These are phyloP conservation scores for Solanum clarkiae DNA, from an alignment of 257 asterid genomes.

Conservation along the genomic window DNA sequence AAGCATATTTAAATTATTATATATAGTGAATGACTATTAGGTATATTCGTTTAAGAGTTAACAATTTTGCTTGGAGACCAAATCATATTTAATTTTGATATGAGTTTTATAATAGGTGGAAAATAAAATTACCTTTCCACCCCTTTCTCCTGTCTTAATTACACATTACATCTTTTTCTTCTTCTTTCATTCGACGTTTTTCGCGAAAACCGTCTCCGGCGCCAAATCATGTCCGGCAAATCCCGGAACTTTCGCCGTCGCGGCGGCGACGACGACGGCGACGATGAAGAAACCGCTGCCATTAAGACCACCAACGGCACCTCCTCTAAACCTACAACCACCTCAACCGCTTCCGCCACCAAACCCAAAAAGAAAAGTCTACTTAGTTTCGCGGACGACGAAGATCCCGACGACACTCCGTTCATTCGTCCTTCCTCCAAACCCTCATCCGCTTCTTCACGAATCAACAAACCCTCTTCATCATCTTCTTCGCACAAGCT, in stretches of 20 bases:
- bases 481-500: constrained; percentile 53
- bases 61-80: accelerated
- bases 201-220: background rate
- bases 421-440: constrained; percentile 41
- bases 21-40: too few relatives aligned
- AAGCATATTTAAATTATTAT: too few relatives aligned
- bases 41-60: too few relatives aligned
- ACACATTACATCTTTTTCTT: background rate
- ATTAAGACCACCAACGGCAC: background rate
- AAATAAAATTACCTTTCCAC: background rate
- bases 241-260: constrained; percentile 87
- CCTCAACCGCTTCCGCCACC: constrained; percentile 6
- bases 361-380: constrained; percentile 65
- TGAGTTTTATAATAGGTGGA: background rate
- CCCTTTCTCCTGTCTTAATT: background rate
- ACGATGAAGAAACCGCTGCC: constrained; percentile 6
- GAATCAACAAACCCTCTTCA: constrained; percentile 36
- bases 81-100: too few relatives aligned
- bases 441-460: constrained; percentile 31
- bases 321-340: constrained; percentile 9
- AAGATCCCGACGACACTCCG: constrained; percentile 25
- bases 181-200: background rate
- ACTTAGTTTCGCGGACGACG: constrained; percentile 84
- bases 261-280: constrained; percentile 50
- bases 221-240: constrained; percentile 1